Evolutionary conservation across 164 flowering plant genomes (phyloP).

Genomic region (Liquidambar formosana): DNA sequence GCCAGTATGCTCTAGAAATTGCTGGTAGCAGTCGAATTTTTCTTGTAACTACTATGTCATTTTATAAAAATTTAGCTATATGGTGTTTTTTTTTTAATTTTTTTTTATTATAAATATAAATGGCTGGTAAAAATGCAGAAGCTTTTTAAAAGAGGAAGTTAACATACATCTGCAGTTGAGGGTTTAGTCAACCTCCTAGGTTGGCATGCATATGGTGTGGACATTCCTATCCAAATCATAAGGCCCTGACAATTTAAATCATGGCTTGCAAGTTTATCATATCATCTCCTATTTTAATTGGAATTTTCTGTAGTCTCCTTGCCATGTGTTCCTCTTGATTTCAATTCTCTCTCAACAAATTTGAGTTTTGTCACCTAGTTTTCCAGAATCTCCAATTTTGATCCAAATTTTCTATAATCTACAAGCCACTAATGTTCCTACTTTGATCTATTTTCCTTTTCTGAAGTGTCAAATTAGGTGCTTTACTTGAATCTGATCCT

Average conservation of each 20-base stretch:
- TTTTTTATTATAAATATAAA: too few relatives aligned
- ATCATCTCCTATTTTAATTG: not conserved
- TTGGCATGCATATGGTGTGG: not conserved
- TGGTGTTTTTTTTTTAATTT: too few relatives aligned
- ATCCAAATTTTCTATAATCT: not conserved
- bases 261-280: not conserved
- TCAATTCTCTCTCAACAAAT: too few relatives aligned
- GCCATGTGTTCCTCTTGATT: too few relatives aligned
- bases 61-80: not conserved
- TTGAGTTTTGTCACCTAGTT: too few relatives aligned
- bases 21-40: constrained; percentile 43
- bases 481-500: too few relatives aligned
- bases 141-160: too few relatives aligned
- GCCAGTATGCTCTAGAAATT: constrained; percentile 68
- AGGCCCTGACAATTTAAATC: not conserved
- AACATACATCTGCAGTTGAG: not conserved
- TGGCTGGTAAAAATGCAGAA: too few relatives aligned
- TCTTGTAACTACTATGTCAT: not conserved
- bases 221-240: not conserved
- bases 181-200: not conserved
- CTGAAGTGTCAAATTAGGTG: too few relatives aligned
- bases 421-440: not conserved
- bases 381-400: not conserved
- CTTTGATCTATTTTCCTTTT: too few relatives aligned
- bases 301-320: not conserved